phyloP scores from a whole-genome alignment of 1,139 yeast genomes.

The Pichia sp. region DNA sequence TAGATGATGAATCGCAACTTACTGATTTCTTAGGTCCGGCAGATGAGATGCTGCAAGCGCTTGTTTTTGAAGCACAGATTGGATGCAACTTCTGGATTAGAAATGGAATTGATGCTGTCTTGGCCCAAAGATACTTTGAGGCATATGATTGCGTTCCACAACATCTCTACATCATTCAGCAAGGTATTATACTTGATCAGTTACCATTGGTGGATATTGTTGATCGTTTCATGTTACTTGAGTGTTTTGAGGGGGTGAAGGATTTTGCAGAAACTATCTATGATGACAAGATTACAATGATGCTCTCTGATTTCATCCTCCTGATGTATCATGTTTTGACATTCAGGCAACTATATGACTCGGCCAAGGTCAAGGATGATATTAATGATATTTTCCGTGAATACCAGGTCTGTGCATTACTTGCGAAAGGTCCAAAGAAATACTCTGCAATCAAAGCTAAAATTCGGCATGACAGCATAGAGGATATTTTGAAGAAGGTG shows the following conservation, averaged over 20 bases:
- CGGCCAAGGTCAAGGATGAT: slow-evolving; percentile 25
- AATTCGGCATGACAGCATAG: slow-evolving; percentile 34
- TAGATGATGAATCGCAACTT: background rate
- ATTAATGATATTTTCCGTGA: slow-evolving; percentile 3
- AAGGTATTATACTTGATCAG: slow-evolving; percentile 39
- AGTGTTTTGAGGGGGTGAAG: slow-evolving; percentile 41
- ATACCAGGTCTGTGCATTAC: slow-evolving; percentile 3
- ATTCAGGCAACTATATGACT: slow-evolving; percentile 44
- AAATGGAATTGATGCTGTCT: slow-evolving; percentile 45
- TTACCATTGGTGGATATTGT: slow-evolving; percentile 41
- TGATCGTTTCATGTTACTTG: slow-evolving; percentile 54
- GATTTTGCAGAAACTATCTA: slow-evolving; percentile 40
- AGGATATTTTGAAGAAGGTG: slow-evolving; percentile 43
- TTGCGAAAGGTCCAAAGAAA: slow-evolving; percentile 26
- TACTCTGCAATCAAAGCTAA: slow-evolving; percentile 38
- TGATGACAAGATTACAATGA: slow-evolving; percentile 47
- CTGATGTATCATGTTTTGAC: slow-evolving; percentile 52
- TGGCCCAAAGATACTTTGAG: slow-evolving; percentile 39
- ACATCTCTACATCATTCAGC: slow-evolving; percentile 50
- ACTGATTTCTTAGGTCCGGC: slow-evolving; percentile 28
- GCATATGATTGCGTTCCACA: slow-evolving; percentile 40
- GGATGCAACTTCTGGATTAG: slow-evolving; percentile 85
- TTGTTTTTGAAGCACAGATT: slow-evolving; percentile 70
- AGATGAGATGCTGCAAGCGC: slow-evolving; percentile 51
- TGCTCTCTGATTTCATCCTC: slow-evolving; percentile 46